These are phyloP conservation scores for Pseudonitzschia multistriata DNA, from an alignment of 108 stramenopile species.

Conservation along the genomic window DNA sequence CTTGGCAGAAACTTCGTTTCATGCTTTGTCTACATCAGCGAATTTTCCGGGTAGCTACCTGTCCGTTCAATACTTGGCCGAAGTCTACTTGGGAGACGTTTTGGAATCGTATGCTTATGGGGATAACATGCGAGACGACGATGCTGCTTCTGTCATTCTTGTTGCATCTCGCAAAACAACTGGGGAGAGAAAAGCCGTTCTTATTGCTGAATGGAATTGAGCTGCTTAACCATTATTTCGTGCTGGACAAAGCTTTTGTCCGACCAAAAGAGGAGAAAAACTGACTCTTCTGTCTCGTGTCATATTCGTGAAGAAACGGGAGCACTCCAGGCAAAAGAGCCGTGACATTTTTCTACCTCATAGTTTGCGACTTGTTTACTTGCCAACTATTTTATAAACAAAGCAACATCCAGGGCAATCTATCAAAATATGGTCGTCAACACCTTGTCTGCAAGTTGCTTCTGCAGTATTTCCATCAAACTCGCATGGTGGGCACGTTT, in stretches of 20 bases:
- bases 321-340: background rate
- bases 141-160: background rate
- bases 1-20: slow-evolving; percentile 22
- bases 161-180: background rate
- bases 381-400: slow-evolving; percentile 29
- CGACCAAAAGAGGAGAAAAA: background rate
- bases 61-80: slow-evolving; percentile 19
- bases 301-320: background rate
- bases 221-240: background rate
- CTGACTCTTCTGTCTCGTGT: background rate
- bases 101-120: slow-evolving; percentile 12
- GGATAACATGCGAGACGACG: background rate
- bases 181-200: background rate
- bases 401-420: slow-evolving; percentile 49
- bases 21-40: background rate
- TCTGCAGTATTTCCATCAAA: background rate
- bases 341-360: background rate
- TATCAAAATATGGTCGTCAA: slow-evolving; percentile 11
- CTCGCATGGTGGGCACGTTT: background rate
- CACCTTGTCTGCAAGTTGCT: background rate
- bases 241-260: background rate
- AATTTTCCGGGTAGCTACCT: background rate
- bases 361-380: background rate
- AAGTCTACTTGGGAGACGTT: slow-evolving; percentile 20
- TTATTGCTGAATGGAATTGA: background rate